Conservation (phyloP, 1,139 yeast genomes). For the Geotrichum histeridarum region DNA sequence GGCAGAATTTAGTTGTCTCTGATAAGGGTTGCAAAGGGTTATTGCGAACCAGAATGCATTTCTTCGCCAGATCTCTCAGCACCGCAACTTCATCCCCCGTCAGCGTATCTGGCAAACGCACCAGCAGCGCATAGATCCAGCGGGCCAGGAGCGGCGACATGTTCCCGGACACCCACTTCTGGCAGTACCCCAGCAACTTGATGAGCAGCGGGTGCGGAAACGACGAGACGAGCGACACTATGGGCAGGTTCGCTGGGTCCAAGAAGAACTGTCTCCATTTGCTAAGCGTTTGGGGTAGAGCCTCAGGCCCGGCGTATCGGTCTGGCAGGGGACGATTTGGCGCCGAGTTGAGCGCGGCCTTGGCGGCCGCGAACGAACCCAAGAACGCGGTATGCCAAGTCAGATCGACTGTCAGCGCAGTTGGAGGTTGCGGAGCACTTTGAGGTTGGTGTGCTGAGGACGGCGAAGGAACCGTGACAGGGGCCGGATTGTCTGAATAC, state of each 20-base stretch:
- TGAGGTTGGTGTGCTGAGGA: conserved; percentile 2
- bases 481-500: conserved; percentile 11
- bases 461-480: conserved; percentile 4
- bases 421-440: neutral
- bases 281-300: conserved; percentile 27
- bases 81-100: conserved; percentile 39
- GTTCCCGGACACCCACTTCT: conserved; percentile 29
- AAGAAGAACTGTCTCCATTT: conserved; percentile 24
- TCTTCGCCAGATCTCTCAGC: conserved; percentile 41
- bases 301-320: neutral
- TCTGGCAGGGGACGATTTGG: neutral
- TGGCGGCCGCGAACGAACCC: conserved; percentile 19
- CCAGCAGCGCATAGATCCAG: conserved; percentile 42
- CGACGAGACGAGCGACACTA: conserved; percentile 2
- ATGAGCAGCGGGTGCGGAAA: conserved; percentile 14
- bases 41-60: conserved; percentile 22
- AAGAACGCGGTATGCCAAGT: conserved; percentile 23
- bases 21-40: conserved; percentile 4
- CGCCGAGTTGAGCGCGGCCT: conserved; percentile 3
- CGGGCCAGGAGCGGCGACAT: conserved; percentile 24
- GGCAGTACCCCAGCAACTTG: conserved; percentile 28
- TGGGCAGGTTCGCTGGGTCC: conserved; percentile 1
- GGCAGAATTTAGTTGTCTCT: conserved; percentile 17
- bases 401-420: conserved; percentile 15
- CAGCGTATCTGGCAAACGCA: conserved; percentile 38